These are phyloP conservation scores for Populus hybrid DNA, from an alignment of 441 rosid species.

Conservation along the genomic window DNA sequence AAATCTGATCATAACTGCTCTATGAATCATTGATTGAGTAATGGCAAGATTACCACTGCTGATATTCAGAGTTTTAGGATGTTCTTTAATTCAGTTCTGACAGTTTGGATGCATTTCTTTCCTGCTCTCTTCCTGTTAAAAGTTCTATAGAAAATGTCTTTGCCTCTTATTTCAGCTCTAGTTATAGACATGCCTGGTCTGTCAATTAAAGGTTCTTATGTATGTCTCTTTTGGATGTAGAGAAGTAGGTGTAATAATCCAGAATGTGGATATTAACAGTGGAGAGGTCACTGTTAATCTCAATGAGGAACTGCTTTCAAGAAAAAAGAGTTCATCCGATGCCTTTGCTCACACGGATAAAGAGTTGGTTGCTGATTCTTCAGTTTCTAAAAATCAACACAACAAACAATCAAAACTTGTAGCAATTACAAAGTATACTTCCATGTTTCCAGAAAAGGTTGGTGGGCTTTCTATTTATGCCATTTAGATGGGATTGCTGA, in stretches of 20 bases:
- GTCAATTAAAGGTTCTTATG: conserved; percentile 15
- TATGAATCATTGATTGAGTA: neutral
- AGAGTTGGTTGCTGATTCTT: conserved; percentile 33
- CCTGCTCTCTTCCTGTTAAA: neutral
- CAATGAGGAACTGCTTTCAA: conserved; percentile 72
- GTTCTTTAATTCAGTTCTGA: neutral
- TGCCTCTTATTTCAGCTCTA: neutral
- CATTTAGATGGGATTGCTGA: neutral
- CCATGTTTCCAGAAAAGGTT: conserved; percentile 89
- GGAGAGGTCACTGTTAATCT: conserved; percentile 74
- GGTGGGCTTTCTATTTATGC: conserved; percentile 22
- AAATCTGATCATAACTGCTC: neutral
- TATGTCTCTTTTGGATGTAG: conserved; percentile 41
- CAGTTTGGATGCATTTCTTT: neutral
- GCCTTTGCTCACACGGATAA: conserved; percentile 38
- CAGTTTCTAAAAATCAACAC: conserved; percentile 38
- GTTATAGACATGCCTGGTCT: conserved; percentile 14
- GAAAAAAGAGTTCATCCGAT: conserved; percentile 49
- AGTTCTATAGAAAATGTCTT: neutral
- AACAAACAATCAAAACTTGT: conserved; percentile 45
- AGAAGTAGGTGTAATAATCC: conserved; percentile 72
- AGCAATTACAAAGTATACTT: conserved; percentile 55
- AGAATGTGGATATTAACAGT: conserved; percentile 58
- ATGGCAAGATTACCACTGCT: neutral
- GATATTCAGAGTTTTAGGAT: neutral